Evolutionary conservation across 73 alveolate species (phyloP).

Genomic region (Paraurostyla sp.): DNA sequence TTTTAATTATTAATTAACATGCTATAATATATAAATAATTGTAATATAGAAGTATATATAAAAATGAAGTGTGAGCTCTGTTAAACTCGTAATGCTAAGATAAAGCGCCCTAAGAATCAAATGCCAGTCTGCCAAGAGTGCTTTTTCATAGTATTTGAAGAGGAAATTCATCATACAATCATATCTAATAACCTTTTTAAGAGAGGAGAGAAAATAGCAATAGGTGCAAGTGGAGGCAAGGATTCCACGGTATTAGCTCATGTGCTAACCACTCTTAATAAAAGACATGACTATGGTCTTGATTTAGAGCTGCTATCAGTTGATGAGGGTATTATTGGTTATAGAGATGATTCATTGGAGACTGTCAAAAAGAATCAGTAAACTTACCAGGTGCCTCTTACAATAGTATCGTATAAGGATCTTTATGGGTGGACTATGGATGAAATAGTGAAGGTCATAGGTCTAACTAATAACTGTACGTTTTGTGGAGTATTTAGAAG

Average conservation of each 20-base stretch:
- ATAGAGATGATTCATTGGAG: conserved; percentile 97
- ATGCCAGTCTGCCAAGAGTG: conserved; percentile 93
- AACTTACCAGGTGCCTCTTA: conserved; percentile 89
- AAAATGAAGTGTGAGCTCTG: conserved; percentile 87
- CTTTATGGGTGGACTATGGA: conserved; percentile 98
- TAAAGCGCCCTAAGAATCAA: conserved; percentile 94
- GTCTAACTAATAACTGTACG: conserved; percentile 94
- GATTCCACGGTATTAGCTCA: conserved; percentile 98
- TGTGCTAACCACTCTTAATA: conserved; percentile 93
- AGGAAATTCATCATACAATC: conserved; percentile 96
- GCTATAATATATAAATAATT: too few relatives aligned
- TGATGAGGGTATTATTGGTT: conserved; percentile 99
- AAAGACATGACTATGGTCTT: conserved; percentile 93
- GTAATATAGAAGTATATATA: not conserved
- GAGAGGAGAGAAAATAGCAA: conserved; percentile 91
- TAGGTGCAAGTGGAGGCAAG: conserved; percentile 97
- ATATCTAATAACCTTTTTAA: conserved; percentile 82
- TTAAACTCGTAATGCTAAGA: conserved; percentile 74
- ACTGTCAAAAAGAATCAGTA: conserved; percentile 94
- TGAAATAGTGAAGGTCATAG: conserved; percentile 95
- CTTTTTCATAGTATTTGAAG: conserved; percentile 95
- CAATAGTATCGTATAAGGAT: conserved; percentile 90
- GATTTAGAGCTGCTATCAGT: conserved; percentile 90
- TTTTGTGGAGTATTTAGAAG: conserved; percentile 99
- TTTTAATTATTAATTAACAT: not conserved